phyloP scores from a whole-genome alignment of 2,329 filamentous ascomycete species.

The Fusarium buxicola region DNA sequence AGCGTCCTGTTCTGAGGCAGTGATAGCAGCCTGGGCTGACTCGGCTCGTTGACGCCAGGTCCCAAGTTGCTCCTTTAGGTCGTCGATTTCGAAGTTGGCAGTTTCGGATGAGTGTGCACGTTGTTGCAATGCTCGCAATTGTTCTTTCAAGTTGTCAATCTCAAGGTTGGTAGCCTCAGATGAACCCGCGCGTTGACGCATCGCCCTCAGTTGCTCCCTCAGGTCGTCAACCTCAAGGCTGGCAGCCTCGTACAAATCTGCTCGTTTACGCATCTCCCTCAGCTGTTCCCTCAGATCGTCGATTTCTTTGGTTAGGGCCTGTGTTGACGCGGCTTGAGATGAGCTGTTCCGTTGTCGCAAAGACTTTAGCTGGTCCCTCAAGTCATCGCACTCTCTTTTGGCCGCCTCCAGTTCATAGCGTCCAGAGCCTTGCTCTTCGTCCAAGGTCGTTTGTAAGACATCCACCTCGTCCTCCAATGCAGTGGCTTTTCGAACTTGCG shows the following conservation, averaged over 20 bases:
- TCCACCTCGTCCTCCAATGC: constrained; percentile 82
- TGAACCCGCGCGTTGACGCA: constrained; percentile 14
- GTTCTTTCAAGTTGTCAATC: constrained; percentile 43
- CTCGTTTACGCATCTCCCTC: constrained; percentile 42
- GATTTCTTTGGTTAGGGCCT: constrained; percentile 46
- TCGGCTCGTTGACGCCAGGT: constrained; percentile 46
- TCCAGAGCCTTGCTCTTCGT: constrained; percentile 43
- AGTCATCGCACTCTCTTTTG: constrained; percentile 55
- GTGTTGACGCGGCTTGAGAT: constrained; percentile 32
- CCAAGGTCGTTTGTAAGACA: constrained; percentile 66
- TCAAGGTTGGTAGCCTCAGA: constrained; percentile 53
- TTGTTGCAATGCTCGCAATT: constrained; percentile 43
- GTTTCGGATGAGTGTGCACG: constrained; percentile 39
- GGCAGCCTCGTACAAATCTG: constrained; percentile 41
- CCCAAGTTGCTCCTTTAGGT: constrained; percentile 41
- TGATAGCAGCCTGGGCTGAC: constrained; percentile 44
- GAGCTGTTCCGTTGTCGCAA: constrained; percentile 33
- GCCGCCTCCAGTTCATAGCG: constrained; percentile 56
- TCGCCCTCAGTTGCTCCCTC: constrained; percentile 21
- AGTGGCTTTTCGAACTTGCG: constrained; percentile 73
- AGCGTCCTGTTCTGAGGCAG: constrained; percentile 49
- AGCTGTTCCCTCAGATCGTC: constrained; percentile 40
- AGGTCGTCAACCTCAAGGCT: constrained; percentile 54
- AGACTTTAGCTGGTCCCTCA: constrained; percentile 46
- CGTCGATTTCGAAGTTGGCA: constrained; percentile 35